A percentile compares a stretch with the other conserved stretches of the same genome.
These are phyloP conservation scores for Fusarium mangiferae DNA, from an alignment of 2,329 filamentous ascomycete species.

Conservation along the genomic window DNA sequence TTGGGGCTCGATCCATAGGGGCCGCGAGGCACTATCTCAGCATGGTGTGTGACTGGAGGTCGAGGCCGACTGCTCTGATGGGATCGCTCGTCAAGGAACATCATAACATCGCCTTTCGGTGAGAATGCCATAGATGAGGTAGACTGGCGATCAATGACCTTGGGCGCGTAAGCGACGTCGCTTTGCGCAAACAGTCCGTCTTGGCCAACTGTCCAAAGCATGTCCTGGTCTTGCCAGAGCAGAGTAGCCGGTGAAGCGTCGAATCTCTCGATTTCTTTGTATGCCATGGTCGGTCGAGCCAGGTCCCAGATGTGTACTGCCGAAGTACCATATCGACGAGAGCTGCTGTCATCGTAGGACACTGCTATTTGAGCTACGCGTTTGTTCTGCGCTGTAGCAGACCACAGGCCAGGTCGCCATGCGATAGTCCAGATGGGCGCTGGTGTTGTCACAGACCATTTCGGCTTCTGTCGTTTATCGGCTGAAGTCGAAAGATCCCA, in stretches of 20 bases:
- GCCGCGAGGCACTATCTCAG: conserved; percentile 50
- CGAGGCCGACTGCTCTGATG: conserved; percentile 55
- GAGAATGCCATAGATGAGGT: conserved; percentile 71
- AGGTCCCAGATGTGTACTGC: conserved; percentile 75
- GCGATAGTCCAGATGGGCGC: conserved; percentile 68
- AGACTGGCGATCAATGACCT: conserved; percentile 70
- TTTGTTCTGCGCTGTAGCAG: conserved; percentile 68
- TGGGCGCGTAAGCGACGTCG: conserved; percentile 71
- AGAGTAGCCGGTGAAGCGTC: conserved; percentile 66
- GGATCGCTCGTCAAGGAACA: conserved; percentile 70
- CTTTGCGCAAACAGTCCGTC: conserved; percentile 73
- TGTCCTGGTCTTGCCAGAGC: conserved; percentile 72
- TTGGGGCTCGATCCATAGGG: conserved; percentile 61
- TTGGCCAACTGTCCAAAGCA: conserved; percentile 72
- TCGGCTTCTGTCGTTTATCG: conserved; percentile 72
- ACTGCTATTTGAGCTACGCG: conserved; percentile 71
- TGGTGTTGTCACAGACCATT: conserved; percentile 69
- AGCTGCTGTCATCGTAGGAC: conserved; percentile 67
- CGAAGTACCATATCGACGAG: conserved; percentile 65
- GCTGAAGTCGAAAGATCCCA: conserved; percentile 71
- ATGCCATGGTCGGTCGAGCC: conserved; percentile 73
- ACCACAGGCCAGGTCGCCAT: conserved; percentile 74
- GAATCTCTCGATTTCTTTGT: conserved; percentile 72
- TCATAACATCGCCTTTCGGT: conserved; percentile 66
- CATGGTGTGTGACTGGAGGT: conserved; percentile 50